Base-by-base conservation (phyloP, 164 flowering plant genomes). In the Tetracentron sinense region DNA sequence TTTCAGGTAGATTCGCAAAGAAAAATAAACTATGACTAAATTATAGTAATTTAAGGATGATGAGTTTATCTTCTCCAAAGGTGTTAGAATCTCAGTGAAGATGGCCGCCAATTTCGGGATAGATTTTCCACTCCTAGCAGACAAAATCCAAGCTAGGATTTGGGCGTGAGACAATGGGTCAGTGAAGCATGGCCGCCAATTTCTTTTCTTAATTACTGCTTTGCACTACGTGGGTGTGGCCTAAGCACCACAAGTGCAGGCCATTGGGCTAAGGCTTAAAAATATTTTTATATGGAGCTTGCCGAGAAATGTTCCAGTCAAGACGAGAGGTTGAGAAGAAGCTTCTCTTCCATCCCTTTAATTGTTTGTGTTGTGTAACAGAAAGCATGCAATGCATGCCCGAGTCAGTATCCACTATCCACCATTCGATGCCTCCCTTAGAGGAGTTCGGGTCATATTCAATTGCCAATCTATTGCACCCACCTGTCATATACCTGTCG, bases 141-240 rank as follows among this genome's bases (percentile, higher is more conserved):
- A 82, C 78, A 69, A 72, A 64, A 79, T 79, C 86, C 33, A 66
- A 69, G 50, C 53, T 50, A 65, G 69, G 83, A 82, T 80, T 66
- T 74, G 70, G 66, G 82, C 86, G 78, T 80, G 83, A 64, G 21
- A 7, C 44, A 16, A 12, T 38, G 14, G 11, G n/a, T n/a, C n/a
- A n/a, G n/a, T n/a, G n/a, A n/a, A n/a, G n/a, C n/a, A n/a, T n/a
- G n/a, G n/a, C 10, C 8, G 44, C 14, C 44, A 16, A 16, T 38
- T 38, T 38, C 23, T 11, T 52, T 12, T 25, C 25, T 22, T 49
- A 8, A 49, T 20, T 49, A 7, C 8, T 22, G 35, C 8, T 16
- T 8, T 38, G 44, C 44, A 16, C 44, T 16, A 38, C 14, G 44
- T 4, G 38, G 38, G 8, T 38, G 44, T 4, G 38, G 38, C 4